Evolutionary conservation across 345 rosid species (phyloP), one percentile per base, ranked within the genome.

Genomic region (Reutealis trisperma): DNA sequence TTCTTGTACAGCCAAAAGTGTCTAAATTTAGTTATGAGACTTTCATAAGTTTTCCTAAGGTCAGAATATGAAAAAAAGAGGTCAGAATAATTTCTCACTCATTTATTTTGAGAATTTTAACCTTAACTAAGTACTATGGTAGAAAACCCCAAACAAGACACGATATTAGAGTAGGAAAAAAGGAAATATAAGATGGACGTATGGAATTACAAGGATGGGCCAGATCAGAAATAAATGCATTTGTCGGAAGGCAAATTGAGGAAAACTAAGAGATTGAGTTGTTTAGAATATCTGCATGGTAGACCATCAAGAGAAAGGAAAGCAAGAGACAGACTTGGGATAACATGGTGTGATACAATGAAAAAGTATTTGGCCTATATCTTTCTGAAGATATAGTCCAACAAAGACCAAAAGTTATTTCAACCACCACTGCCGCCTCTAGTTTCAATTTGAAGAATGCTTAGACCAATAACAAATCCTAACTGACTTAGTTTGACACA

Each of bases 361-460:
- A 47, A 47, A 0, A 47, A 47, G 51, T 9, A 47, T 47, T 47
- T 47, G 14, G 51, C 14, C 51, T 47, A 47, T 9, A 47, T 47
- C 14, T 47, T 47, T 47, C 14, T 47, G 51, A 11, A 47, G 14
- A 47, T 10, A 47, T 47, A 47, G 51, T 47, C 32, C 71, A 67
- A 67, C 71, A 67, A 67, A 67, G 19, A 66, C 25, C 52, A 66
- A 41, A 66, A 42, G 37, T 21, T 44, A 44, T 68, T 52, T 47
- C 32, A 30, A 22, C 57, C 19, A 22, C 57, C 19, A 4, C 18
- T 14, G 44, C 51, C 14, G 41, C 24, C 24, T 18, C 54, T 42
- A 52, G 58, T 68, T 68, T 47, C 58, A 45, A 2, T 24, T 57
- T n/a, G 2, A 45, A 68, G 37, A 18, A 62, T 9, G 52, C 21